Evolutionary conservation across 148 eudicot genomes (phyloP).

Genomic region (Agrostemma githago): DNA sequence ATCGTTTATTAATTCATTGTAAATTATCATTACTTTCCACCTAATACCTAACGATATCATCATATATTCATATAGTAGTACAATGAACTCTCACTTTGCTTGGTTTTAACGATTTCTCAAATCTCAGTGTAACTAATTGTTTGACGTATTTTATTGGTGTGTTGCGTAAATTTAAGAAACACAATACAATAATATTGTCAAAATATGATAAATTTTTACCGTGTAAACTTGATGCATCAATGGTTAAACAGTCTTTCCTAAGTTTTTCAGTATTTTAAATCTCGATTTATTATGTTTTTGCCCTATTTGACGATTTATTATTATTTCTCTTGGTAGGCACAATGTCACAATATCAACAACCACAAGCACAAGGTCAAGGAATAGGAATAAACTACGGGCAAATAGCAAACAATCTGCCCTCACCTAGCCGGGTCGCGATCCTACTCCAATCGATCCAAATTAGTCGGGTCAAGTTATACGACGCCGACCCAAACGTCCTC

Average conservation of each 20-base stretch:
- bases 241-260: no score
- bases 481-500: constrained; percentile 72
- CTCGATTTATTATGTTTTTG: no score
- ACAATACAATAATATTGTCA: no score
- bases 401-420: constrained; percentile 79
- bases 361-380: constrained; percentile 30
- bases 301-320: no score
- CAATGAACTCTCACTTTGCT: not conserved
- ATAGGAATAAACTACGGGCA: constrained; percentile 90
- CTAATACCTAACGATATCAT: not conserved
- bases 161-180: no score
- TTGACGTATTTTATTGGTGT: not conserved
- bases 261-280: no score
- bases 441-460: constrained; percentile 55
- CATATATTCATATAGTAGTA: not conserved
- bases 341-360: constrained; percentile 17
- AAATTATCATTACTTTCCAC: not conserved
- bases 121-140: constrained; percentile 1
- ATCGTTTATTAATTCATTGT: not conserved
- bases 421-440: constrained; percentile 44
- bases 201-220: no score
- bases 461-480: constrained; percentile 69
- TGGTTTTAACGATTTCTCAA: constrained; percentile 1
- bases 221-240: no score
- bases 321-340: constrained; percentile 26